Conservation (phyloP, 2,329 filamentous ascomycete genomes). For the Bipolaris bicolor region DNA sequence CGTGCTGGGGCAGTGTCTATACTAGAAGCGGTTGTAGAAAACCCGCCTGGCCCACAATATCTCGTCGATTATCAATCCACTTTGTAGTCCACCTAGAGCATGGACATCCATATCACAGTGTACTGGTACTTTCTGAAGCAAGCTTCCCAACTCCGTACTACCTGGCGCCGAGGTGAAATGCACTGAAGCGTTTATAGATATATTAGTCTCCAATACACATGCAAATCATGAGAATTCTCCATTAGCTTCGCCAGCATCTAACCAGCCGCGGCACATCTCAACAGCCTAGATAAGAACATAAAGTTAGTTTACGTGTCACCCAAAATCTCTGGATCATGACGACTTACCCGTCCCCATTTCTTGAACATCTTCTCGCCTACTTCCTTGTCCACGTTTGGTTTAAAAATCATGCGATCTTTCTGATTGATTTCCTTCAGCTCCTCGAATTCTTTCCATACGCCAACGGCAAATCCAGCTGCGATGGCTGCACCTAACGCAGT, state of each 20-base stretch:
- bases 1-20: neutral
- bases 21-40: neutral
- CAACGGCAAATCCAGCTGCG: constrained; percentile 83
- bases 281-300: constrained; percentile 59
- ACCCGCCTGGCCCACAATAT: neutral
- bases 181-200: constrained; percentile 31
- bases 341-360: constrained; percentile 67
- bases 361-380: constrained; percentile 69
- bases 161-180: constrained; percentile 9
- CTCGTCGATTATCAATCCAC: neutral
- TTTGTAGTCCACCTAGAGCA: neutral
- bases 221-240: constrained; percentile 38
- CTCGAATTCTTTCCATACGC: constrained; percentile 76
- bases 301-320: constrained; percentile 12
- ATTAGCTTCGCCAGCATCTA: constrained; percentile 52
- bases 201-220: constrained; percentile 32
- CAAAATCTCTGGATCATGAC: neutral
- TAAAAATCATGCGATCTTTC: constrained; percentile 71
- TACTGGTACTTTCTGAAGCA: neutral
- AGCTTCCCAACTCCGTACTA: constrained; percentile 2
- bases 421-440: constrained; percentile 77
- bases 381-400: constrained; percentile 66
- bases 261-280: constrained; percentile 78
- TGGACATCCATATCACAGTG: neutral
- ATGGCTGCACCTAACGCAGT: constrained; percentile 88